Conservation (phyloP, 495 filamentous ascomycete species). For the Letharia lupina region DNA sequence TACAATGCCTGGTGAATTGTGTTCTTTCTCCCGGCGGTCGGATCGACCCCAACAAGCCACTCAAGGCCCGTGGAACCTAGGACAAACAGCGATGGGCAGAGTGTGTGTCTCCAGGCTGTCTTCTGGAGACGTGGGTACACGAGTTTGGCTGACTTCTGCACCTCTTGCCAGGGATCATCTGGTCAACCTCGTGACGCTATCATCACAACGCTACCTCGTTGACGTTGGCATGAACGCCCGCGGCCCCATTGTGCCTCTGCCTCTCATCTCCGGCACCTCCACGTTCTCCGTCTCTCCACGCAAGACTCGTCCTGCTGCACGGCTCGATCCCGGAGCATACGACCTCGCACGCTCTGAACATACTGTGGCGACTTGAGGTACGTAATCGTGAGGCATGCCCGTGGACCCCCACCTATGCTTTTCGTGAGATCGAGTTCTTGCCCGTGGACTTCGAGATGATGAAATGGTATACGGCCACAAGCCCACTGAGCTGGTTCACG, state of each 20-base stretch:
- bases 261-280: neutral
- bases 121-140: neutral
- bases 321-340: neutral
- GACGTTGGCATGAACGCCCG: neutral
- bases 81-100: neutral
- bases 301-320: neutral
- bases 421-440: neutral
- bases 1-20: too few species aligned
- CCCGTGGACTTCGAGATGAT: neutral
- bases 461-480: neutral
- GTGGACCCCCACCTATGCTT: neutral
- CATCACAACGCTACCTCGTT: neutral
- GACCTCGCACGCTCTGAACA: neutral
- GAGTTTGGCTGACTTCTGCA: neutral
- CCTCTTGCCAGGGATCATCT: neutral
- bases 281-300: neutral
- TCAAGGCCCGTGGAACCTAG: too few species aligned
- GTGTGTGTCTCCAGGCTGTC: too few species aligned
- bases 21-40: too few species aligned
- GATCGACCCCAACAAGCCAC: too few species aligned
- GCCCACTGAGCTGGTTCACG: neutral
- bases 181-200: neutral
- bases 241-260: neutral
- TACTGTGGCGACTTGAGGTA: neutral
- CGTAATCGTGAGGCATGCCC: neutral